A percentile compares a stretch with the other conserved stretches of the same genome.
Conservation (phyloP, 495 filamentous ascomycete genomes). For the Hyaloscypha variabilis region DNA sequence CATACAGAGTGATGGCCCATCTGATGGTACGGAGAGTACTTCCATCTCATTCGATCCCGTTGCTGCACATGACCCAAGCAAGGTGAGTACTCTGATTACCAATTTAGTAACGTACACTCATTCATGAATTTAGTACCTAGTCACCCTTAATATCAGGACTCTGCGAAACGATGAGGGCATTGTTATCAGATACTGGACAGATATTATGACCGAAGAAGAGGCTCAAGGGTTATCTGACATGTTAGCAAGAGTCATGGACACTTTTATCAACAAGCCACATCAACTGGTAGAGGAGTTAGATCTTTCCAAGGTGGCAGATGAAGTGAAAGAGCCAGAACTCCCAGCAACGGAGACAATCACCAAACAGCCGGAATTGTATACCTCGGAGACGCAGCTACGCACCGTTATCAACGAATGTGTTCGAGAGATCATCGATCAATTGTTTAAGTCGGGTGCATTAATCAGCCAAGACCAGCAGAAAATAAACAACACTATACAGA, state of each 20-base stretch:
- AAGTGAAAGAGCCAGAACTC: not conserved
- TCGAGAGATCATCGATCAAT: conserved; percentile 14
- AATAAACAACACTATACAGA: not conserved
- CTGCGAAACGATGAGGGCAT: too few relatives aligned
- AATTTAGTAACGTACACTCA: too few relatives aligned
- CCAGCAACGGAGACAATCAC: not conserved
- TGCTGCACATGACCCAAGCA: too few relatives aligned
- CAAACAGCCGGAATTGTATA: not conserved
- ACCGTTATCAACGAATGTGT: conserved; percentile 5
- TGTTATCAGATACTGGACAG: too few relatives aligned
- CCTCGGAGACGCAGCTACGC: conserved; percentile 2
- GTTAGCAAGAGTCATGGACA: not conserved
- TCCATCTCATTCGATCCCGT: too few relatives aligned
- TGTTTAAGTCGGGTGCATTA: conserved; percentile 9
- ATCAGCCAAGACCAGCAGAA: not conserved
- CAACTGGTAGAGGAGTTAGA: conserved; percentile 9
- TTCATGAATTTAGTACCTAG: too few relatives aligned
- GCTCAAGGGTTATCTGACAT: not conserved
- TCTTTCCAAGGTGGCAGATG: not conserved
- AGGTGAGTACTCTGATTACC: too few relatives aligned
- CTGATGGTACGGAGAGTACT: too few relatives aligned
- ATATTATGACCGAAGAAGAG: conserved; percentile 9
- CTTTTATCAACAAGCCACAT: conserved; percentile 10
- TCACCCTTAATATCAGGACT: too few relatives aligned
- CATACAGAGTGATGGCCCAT: not conserved